These are phyloP conservation scores for Chlamydomonas sphaeroides DNA, from an alignment of 139 green algal species.

Conservation along the genomic window DNA sequence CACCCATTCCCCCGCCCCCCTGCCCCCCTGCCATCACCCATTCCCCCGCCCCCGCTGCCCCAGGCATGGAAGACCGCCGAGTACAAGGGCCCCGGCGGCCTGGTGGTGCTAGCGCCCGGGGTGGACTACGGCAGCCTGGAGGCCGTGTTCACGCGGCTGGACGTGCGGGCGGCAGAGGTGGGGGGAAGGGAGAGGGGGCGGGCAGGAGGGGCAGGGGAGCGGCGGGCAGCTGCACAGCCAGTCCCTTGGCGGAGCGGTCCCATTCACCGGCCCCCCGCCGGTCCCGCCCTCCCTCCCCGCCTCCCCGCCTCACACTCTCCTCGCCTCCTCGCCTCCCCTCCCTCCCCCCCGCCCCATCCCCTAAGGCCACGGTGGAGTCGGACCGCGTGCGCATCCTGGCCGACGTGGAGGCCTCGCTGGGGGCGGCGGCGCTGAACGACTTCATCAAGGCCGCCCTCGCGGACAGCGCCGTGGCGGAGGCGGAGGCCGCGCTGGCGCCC, in stretches of 20 bases:
- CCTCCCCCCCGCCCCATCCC: too few relatives aligned
- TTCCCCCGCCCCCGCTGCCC: too few relatives aligned
- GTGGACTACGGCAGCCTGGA: background rate
- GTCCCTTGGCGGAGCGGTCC: too few relatives aligned
- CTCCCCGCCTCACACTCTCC: too few relatives aligned
- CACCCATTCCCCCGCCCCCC: background rate
- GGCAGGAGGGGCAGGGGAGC: too few relatives aligned
- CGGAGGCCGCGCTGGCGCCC: background rate
- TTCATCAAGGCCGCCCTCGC: background rate
- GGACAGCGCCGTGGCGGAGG: background rate
- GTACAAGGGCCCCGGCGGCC: background rate
- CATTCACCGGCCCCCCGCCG: too few relatives aligned
- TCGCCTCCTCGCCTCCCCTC: too few relatives aligned
- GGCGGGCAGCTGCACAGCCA: too few relatives aligned
- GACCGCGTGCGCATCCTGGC: constrained; percentile 8
- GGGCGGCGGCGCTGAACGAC: constrained; percentile 3
- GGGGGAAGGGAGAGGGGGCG: background rate
- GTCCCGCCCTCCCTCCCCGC: too few relatives aligned
- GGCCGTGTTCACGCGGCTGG: background rate
- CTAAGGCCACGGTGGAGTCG: background rate
- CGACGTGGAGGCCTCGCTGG: background rate
- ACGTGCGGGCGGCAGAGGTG: background rate
- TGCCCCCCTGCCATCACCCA: background rate
- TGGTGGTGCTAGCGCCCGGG: background rate
- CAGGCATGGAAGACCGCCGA: background rate